Evolutionary conservation across 768 basidiomycete species (phyloP), one percentile per base, ranked within the genome.

Genomic region (Leucogyrophana mollusca): DNA sequence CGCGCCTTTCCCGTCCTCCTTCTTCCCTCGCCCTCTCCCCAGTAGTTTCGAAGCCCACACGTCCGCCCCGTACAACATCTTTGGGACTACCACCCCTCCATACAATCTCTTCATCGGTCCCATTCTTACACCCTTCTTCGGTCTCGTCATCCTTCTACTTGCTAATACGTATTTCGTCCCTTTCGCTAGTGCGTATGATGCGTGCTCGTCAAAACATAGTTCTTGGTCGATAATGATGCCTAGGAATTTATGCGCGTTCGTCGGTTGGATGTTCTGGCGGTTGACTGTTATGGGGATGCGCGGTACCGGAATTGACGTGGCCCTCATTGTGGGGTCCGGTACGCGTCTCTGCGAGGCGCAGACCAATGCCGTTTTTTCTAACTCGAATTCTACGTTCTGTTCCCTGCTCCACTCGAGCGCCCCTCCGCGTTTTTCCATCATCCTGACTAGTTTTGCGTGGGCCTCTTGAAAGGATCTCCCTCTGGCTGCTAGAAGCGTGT

Each of bases 11-110:
- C 41, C 14, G 10, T 16, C 6, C 16, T 9, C 13, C 25, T 40
- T n/a, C 4, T 21, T 17, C n/a, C 24, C 33, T 43, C 43, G 20
- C n/a, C 11, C n/a, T n/a, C 33, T 9, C 16, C 38, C 9, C n/a
- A 16, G 7, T 23, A 59, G 36, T 5, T 46, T 43, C 14, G 14
- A n/a, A 35, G 45, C 47, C 55, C 57, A 58, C 0, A 54, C 44
- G 4, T 34, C 24, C 4, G 53, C 34, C 3, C 34, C 44, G n/a
- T 57, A 57, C 9, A 42, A 43, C 46, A 56, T 47, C 25, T 39
- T 46, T 1, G 53, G 55, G 5, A 51, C 20, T 2, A 53, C 46
- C 1, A 53, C 47, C 2, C 44, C 48, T 17, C 32, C 9, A 1
- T 42, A 30, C 13, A 42, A 20, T 6, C 24, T 42, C 40, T 17